Evolutionary conservation across 176 grass and related monocot species (phyloP), one percentile per base, ranked within the genome.

Genomic region (Triticum dicoccoides): DNA sequence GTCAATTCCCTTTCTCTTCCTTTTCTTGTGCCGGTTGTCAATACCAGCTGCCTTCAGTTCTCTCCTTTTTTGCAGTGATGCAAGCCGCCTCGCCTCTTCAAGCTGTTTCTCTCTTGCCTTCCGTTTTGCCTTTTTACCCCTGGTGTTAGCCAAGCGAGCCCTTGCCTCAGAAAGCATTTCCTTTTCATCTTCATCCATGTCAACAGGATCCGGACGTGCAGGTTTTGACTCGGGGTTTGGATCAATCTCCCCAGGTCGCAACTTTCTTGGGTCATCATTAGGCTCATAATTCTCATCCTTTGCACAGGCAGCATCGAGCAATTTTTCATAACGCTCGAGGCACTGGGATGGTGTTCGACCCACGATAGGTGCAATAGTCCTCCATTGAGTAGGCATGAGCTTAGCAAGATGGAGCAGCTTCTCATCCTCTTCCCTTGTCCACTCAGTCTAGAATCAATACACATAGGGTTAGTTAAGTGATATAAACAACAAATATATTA

Each of bases 131-230:
- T 98, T 98, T 92, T 98, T 98, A 33, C 95, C 95, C 52, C 95
- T 89, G 29, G 95, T 98, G 80, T 98, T 98, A 84, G 93, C 95
- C 73, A 98, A 89, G 6, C 93, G 91, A 80, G 95, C 95, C 77
- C 95, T 87, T n/a, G 95, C 95, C 84, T 98, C 95, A 9, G 95
- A 98, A 49, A 95, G 95, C 95, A 98, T 95, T 84, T 98, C 95
- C 84, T 98, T 98, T 87, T 98, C 95, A 83, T 98, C 93, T 82
- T 95, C 95, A 7, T 98, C 95, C 95, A 98, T 98, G 64, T 98
- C 93, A 59, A 98, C 95, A 77, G 95, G 95, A 87, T 98, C 95
- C 77, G 95, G 95, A 11, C 95, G 89, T 67, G 95, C 93, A 72
- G 95, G 95, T 80, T 98, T 98, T 13, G 95, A 98, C 82, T 98